These are phyloP conservation scores for Irineochytrium annulatum DNA, from an alignment of 192 early-diverging fungal species.

Conservation along the genomic window DNA sequence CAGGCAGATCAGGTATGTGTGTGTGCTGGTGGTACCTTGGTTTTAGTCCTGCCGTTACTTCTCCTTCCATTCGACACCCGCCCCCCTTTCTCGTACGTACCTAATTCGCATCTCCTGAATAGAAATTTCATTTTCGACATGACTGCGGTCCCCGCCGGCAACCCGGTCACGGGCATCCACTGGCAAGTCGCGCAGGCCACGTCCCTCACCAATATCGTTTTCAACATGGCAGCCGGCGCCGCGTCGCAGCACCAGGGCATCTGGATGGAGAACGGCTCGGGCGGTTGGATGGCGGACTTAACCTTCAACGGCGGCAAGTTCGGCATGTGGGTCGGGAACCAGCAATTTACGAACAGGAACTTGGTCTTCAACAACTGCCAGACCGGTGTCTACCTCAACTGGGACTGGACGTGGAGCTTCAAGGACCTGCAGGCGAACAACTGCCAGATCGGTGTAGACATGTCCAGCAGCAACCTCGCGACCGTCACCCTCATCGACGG, in stretches of 20 bases:
- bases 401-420: constrained; percentile 47
- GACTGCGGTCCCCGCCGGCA: constrained; percentile 20
- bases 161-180: constrained; percentile 30
- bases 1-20: constrained; percentile 36
- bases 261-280: constrained; percentile 45
- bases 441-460: constrained; percentile 36
- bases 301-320: constrained; percentile 37
- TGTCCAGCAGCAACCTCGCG: constrained; percentile 18
- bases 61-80: too few species aligned
- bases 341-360: constrained; percentile 38
- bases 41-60: too few species aligned
- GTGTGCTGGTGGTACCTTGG: too few species aligned
- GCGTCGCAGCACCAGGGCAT: constrained; percentile 32
- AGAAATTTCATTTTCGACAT: constrained; percentile 41
- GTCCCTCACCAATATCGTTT: constrained; percentile 30
- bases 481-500: too few species aligned
- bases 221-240: constrained; percentile 25
- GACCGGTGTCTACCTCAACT: constrained; percentile 37
- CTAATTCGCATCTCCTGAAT: too few species aligned
- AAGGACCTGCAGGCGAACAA: constrained; percentile 29
- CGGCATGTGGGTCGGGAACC: constrained; percentile 39
- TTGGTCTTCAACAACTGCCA: constrained; percentile 30
- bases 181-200: constrained; percentile 47
- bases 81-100: too few species aligned
- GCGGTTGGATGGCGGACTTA: constrained; percentile 42